Evolutionary conservation across 306 rosid species (phyloP).

Genomic region (Neltuma alba): DNA sequence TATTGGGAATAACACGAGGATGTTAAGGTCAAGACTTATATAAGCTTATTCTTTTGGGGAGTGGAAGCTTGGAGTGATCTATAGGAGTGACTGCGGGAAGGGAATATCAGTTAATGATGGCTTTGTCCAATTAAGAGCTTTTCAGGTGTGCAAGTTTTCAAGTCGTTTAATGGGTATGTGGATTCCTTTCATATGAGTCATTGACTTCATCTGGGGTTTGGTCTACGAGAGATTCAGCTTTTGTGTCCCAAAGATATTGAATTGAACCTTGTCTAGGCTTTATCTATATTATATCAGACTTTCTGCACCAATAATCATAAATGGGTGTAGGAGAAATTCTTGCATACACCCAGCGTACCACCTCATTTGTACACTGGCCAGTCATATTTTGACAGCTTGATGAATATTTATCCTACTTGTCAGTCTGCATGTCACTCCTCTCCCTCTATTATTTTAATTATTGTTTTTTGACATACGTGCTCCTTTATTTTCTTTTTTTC

Average conservation of each 20-base stretch:
- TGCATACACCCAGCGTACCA: no score
- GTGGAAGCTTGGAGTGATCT: neutral
- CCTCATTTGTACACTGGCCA: no score
- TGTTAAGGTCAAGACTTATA: neutral
- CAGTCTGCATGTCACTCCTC: no score
- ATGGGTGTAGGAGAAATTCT: no score
- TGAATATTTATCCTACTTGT: no score
- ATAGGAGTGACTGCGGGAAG: neutral
- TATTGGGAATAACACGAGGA: neutral
- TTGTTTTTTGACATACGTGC: no score
- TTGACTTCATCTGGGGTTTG: neutral
- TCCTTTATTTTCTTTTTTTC: no score
- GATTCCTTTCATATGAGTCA: neutral
- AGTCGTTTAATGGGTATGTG: neutral
- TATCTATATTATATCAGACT: neutral
- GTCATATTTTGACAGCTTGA: no score
- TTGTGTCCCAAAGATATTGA: neutral
- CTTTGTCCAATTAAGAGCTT: neutral
- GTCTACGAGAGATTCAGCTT: neutral
- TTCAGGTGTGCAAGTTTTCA: neutral
- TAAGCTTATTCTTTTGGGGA: neutral
- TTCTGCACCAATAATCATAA: neutral
- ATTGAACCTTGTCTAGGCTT: neutral
- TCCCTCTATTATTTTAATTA: no score
- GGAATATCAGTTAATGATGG: neutral